These are phyloP conservation scores for Penicillium paxilli DNA, from an alignment of 495 filamentous ascomycete genomes.

Conservation along the genomic window DNA sequence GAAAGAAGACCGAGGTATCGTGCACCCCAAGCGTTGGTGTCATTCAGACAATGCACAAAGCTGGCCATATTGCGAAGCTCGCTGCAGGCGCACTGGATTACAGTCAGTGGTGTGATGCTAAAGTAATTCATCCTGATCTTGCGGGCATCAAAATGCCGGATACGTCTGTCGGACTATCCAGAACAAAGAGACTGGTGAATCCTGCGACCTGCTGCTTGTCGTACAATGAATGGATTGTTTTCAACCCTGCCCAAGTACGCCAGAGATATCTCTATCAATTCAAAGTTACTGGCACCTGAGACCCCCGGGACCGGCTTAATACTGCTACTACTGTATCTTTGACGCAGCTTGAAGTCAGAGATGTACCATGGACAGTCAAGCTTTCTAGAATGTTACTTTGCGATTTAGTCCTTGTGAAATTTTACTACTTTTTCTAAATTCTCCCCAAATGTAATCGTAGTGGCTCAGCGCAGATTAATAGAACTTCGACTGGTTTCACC, in stretches of 20 bases:
- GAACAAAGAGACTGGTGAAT: no score
- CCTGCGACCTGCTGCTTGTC: no score
- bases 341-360: no score
- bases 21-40: not conserved
- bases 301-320: no score
- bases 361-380: no score
- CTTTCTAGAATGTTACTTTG: no score
- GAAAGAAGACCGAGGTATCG: not conserved
- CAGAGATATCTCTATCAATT: constrained; percentile 72
- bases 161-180: not conserved
- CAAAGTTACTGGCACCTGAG: not conserved
- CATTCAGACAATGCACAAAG: not conserved
- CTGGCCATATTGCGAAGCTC: not conserved
- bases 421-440: no score
- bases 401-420: no score
- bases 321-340: no score
- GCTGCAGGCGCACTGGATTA: not conserved
- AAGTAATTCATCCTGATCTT: constrained; percentile 9
- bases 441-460: no score
- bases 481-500: no score
- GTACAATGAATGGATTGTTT: constrained; percentile 63
- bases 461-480: no score
- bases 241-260: constrained; percentile 68
- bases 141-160: constrained; percentile 11
- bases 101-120: constrained; percentile 8